These are phyloP conservation scores for Sporodiniella umbellata DNA, from an alignment of 371 early-diverging fungal species.

Conservation along the genomic window DNA sequence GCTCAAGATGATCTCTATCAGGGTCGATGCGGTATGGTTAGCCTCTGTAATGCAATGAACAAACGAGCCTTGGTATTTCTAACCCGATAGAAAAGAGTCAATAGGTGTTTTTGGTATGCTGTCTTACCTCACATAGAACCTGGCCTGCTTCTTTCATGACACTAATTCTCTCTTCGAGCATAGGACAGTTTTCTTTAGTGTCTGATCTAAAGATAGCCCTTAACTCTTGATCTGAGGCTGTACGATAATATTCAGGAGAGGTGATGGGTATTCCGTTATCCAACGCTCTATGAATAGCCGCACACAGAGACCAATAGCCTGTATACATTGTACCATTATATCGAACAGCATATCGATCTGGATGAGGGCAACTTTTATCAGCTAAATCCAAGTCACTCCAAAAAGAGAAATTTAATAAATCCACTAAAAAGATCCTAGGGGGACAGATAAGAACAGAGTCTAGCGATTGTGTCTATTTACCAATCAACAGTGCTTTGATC, in stretches of 20 bases:
- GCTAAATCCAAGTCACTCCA: slow-evolving; percentile 66
- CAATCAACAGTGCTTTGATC: slow-evolving; percentile 63
- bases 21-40: slow-evolving; percentile 48
- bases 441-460: slow-evolving; percentile 24
- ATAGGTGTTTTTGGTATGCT: too few species aligned
- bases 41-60: slow-evolving; percentile 55
- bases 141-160: slow-evolving; percentile 70
- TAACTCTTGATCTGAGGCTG: slow-evolving; percentile 44
- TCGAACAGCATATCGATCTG: slow-evolving; percentile 61
- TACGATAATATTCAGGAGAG: slow-evolving; percentile 46
- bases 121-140: slow-evolving; percentile 59
- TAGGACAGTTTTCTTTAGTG: slow-evolving; percentile 59
- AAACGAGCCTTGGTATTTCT: slow-evolving; percentile 73
- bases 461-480: too few species aligned
- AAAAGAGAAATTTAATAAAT: slow-evolving; percentile 89
- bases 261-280: slow-evolving; percentile 65
- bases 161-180: slow-evolving; percentile 59
- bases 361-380: slow-evolving; percentile 48
- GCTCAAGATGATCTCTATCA: slow-evolving; percentile 57
- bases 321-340: slow-evolving; percentile 61
- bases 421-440: slow-evolving; percentile 81
- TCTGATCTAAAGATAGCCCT: slow-evolving; percentile 63
- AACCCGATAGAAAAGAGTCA: neutral
- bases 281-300: slow-evolving; percentile 74
- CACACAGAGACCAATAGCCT: slow-evolving; percentile 88